Evolutionary conservation across 768 basidiomycete species (phyloP), one percentile per base, ranked within the genome.

Genomic region (Porphyrellus cyaneotinctus): DNA sequence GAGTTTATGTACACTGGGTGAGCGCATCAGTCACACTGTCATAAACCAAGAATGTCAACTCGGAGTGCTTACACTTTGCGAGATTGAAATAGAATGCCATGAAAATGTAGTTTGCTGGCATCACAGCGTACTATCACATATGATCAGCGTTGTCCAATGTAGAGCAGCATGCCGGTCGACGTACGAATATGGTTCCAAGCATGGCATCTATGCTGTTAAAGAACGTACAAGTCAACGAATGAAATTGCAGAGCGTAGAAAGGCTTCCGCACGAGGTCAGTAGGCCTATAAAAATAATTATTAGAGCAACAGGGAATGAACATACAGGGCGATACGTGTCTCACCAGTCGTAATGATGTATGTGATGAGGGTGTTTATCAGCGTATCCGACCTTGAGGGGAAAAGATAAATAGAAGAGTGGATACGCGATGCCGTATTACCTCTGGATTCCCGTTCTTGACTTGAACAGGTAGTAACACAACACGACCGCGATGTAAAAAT

Each of bases 91-190:
- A 80, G 58, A 80, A 77, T 2, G 66, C 78, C 74, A 82, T 60
- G 68, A 79, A 81, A 49, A 83, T 70, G 60, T 79, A 77, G 52
- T 80, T 83, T 32, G 70, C 51, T 0, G 80, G 82, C 82, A 83
- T 82, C 2, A 71, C 66, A 28, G 71, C 66, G 54, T 78, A 82
- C 55, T 72, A 49, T 46, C 24, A n/a, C 17, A 24, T 1, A 20
- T n/a, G 10, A 30, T 56, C 22, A 57, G 12, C 8, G 6, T 6
- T 22, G 14, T 13, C 13, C 9, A 14, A 23, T 8, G 20, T 22
- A 26, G 24, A 26, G 20, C 17, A 14, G n/a, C 39, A 30, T n/a
- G 1, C 6, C 15, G 3, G 24, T 26, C 13, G 2, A 60, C 67
- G 20, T 28, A 72, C 72, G 3, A 72, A 59, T 54, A 78, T 67